A percentile compares a stretch with the other conserved stretches of the same genome.
Evolutionary conservation across 2,329 filamentous ascomycete genomes (phyloP).

Genomic region (Paecilomyces sp.): DNA sequence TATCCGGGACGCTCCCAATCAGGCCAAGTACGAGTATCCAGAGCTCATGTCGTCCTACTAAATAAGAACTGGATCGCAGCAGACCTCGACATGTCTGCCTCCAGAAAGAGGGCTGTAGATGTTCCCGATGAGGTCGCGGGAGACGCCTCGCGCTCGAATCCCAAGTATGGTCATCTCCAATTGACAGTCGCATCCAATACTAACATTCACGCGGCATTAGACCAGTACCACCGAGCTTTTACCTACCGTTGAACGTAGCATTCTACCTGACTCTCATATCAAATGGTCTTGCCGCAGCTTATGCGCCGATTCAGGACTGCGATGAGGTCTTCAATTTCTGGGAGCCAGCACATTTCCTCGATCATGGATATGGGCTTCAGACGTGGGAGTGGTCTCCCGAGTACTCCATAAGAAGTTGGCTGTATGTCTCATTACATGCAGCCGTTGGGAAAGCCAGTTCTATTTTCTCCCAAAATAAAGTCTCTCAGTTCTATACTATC

Average conservation of each 20-base stretch:
- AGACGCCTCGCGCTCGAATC: slow-evolving; percentile 15
- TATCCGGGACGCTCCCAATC: slow-evolving; percentile 6
- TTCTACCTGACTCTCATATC: slow-evolving; percentile 74
- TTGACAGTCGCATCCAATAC: slow-evolving; percentile 3
- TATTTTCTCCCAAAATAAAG: slow-evolving; percentile 44
- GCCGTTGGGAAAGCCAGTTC: slow-evolving; percentile 60
- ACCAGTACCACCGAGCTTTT: slow-evolving; percentile 42
- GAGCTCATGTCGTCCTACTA: neutral
- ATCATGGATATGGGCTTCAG: slow-evolving; percentile 85
- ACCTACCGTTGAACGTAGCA: slow-evolving; percentile 63
- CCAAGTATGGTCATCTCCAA: slow-evolving; percentile 15
- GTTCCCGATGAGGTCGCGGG: slow-evolving; percentile 2
- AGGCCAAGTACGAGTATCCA: neutral
- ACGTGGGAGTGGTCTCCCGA: slow-evolving; percentile 98
- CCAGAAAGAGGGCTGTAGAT: slow-evolving; percentile 8
- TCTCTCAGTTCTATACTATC: slow-evolving; percentile 76
- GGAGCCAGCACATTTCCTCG: slow-evolving; percentile 92
- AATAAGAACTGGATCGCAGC: neutral
- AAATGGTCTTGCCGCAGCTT: slow-evolving; percentile 68
- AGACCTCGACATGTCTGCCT: slow-evolving; percentile 10
- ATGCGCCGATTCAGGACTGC: slow-evolving; percentile 91
- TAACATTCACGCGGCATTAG: slow-evolving; percentile 16
- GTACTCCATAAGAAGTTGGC: slow-evolving; percentile 91
- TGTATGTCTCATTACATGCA: slow-evolving; percentile 78
- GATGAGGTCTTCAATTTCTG: slow-evolving; percentile 99